phyloP scores from a whole-genome alignment of 2,329 filamentous ascomycete genomes.

The Microascus cirrosus region DNA sequence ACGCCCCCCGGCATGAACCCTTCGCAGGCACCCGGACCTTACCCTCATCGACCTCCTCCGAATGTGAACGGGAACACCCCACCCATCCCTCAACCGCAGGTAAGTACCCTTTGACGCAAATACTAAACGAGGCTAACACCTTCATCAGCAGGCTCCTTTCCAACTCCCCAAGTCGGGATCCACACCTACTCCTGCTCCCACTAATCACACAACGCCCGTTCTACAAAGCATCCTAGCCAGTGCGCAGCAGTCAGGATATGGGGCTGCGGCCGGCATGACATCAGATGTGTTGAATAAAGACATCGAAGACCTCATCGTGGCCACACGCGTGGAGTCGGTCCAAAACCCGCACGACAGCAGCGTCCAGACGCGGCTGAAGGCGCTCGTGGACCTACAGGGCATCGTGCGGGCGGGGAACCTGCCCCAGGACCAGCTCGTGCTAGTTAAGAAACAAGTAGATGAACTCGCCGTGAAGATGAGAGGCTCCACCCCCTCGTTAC shows the following conservation, averaged over 20 bases:
- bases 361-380: slow-evolving; percentile 70
- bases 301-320: slow-evolving; percentile 65
- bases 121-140: background rate
- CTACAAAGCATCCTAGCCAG: background rate
- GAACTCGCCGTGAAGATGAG: slow-evolving; percentile 58
- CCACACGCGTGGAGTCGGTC: slow-evolving; percentile 63
- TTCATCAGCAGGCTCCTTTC: background rate
- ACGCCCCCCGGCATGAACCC: slow-evolving; percentile 43
- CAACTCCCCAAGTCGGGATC: background rate
- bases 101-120: slow-evolving; percentile 1
- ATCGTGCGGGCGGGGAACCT: slow-evolving; percentile 67
- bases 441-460: slow-evolving; percentile 77
- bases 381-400: slow-evolving; percentile 69
- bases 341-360: slow-evolving; percentile 65
- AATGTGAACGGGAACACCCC: background rate
- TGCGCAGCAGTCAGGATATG: slow-evolving; percentile 1
- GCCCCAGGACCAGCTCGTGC: slow-evolving; percentile 68
- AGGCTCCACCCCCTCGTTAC: slow-evolving; percentile 28
- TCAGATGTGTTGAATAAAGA: slow-evolving; percentile 72
- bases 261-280: slow-evolving; percentile 34
- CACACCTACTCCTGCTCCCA: background rate
- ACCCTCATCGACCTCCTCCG: background rate
- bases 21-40: slow-evolving; percentile 52
- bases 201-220: background rate
- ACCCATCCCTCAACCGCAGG: slow-evolving; percentile 3